These are phyloP conservation scores for Crotalaria pallida DNA, from an alignment of 306 rosid species.

Conservation along the genomic window DNA sequence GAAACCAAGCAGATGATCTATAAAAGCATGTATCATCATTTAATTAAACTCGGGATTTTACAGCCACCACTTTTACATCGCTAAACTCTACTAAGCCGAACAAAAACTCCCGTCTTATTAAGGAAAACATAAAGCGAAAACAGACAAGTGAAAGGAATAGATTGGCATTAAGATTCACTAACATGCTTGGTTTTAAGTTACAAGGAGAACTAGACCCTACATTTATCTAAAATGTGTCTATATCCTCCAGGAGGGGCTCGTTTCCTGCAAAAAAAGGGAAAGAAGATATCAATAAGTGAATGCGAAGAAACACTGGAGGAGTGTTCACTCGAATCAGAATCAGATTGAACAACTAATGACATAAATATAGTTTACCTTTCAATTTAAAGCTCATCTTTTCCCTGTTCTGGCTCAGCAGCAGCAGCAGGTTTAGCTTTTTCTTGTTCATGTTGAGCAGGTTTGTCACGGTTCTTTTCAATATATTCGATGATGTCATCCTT, in stretches of 20 bases:
- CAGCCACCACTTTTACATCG: conserved; percentile 27
- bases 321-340: not conserved
- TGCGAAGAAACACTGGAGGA: not conserved
- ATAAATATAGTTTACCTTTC: conserved; percentile 40
- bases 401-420: conserved; percentile 35
- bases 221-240: not conserved
- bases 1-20: not conserved
- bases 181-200: conserved; percentile 7
- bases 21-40: conserved; percentile 2
- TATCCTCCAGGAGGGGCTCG: conserved; percentile 1
- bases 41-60: conserved; percentile 7
- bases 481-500: conserved; percentile 69
- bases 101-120: conserved; percentile 42
- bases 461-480: conserved; percentile 71
- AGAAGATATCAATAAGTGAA: not conserved
- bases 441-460: conserved; percentile 30
- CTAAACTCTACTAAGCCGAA: conserved; percentile 25
- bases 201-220: conserved; percentile 16
- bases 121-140: conserved; percentile 1
- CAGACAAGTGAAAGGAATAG: not conserved
- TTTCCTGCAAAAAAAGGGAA: conserved; percentile 26
- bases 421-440: not conserved
- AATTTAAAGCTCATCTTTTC: conserved; percentile 84
- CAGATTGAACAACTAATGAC: not conserved
- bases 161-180: conserved; percentile 27